Evolutionary conservation across 1,284 basidiomycete species (phyloP), one percentile per base, ranked within the genome.

Genomic region (Cystobasidium sp.): DNA sequence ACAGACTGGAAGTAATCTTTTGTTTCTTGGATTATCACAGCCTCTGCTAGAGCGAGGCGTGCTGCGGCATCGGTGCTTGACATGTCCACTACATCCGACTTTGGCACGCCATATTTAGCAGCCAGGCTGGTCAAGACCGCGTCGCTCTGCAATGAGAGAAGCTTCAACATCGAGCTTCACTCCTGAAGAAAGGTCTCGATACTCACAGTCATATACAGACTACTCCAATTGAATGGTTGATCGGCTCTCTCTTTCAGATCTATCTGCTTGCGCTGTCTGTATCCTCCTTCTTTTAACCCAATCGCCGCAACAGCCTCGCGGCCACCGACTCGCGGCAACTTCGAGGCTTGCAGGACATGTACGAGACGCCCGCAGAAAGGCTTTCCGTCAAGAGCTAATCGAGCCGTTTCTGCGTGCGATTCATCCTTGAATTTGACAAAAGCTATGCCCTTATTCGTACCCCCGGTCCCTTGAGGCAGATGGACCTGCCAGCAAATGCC

Each of bases 161-260:
- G 56, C 55, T 73, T 56, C 62, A 76, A 31, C 46, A 47, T 22
- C 22, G 16, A 24, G 16, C 7, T 47, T 43, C 44, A 46, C 43
- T n/a, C 74, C n/a, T 59, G 1, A 10, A 41, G 10, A 7, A 37
- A 43, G 74, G 6, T 46, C n/a, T 43, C 52, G n/a, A 9, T 1
- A 90, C 92, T 83, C 84, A 94, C 94, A 85, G 97, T 98, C 93
- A 98, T 96, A 81, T 96, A 98, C 76, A 98, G 82, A 86, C 93
- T 92, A 58, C 90, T 90, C 96, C 96, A 99, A 82, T 96, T 97
- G 80, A 97, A 95, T 0, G 66, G 53, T 78, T 89, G 90, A 46
- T 89, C 89, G 6, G 91, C 89, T 37, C 84, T 85, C 16, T 88
- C 86, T 14, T 14, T 16, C 37, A 63, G 37, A 37, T 70, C 61